Conservation (phyloP, 179 eudicot genomes). For the Silene vulgaris region DNA sequence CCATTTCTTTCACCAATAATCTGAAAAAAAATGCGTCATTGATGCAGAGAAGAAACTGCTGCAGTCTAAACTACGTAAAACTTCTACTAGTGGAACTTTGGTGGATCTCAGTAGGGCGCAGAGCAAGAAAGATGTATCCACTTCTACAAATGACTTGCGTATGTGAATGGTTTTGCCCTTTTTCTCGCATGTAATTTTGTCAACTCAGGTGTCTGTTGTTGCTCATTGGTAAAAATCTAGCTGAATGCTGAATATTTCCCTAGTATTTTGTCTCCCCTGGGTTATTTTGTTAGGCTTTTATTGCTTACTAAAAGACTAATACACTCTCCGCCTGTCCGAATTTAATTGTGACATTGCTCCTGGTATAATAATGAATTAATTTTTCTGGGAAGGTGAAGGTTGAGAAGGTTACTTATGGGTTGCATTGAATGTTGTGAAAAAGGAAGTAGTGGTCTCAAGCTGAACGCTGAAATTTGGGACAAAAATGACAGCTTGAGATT, state of each 20-base stretch:
- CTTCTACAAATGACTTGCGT: conserved; percentile 86
- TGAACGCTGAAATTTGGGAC: background rate
- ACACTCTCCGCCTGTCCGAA: background rate
- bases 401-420: no score
- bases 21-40: conserved; percentile 2
- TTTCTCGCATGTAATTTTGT: background rate
- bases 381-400: conserved; percentile 1
- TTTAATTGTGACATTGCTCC: background rate
- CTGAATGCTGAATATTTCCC: background rate
- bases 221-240: background rate
- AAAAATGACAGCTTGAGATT: background rate
- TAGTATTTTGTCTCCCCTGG: background rate
- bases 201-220: background rate
- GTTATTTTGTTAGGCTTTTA: background rate
- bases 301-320: background rate
- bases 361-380: background rate
- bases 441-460: background rate
- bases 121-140: conserved; percentile 58
- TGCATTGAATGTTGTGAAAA: conserved; percentile 3
- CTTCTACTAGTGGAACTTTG: conserved; percentile 50
- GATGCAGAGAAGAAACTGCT: conserved; percentile 78
- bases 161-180: conserved; percentile 16
- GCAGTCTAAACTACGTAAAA: conserved; percentile 70
- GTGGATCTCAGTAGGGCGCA: conserved; percentile 39
- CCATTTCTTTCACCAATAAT: conserved; percentile 3